Evolutionary conservation across 352 stramenopile genomes (phyloP), one percentile per base, ranked within the genome.

Genomic region (Pythium dissimile): DNA sequence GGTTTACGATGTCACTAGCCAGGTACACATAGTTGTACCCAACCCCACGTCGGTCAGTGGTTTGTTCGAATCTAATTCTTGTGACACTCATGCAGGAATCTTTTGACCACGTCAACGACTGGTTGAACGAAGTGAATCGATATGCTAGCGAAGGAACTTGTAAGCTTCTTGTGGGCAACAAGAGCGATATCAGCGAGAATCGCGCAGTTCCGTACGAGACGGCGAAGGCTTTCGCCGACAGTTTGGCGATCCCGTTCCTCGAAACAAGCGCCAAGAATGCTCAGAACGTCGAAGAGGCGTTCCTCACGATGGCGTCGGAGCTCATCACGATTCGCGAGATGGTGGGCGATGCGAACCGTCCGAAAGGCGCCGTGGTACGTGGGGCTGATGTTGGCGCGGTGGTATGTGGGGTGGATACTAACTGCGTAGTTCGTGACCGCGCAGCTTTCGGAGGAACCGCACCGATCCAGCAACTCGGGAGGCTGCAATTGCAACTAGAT

Each of bases 161-260:
- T 73, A 99, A 99, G 77, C 85, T 99, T 10, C 86, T 99, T 1
- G 96, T 99, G 7, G 97, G 97, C 49, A 99, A 99, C 83, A 99
- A 99, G 86, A 98, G 90, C 64, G 97, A 99, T 81, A 89, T 99
- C 30, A 96, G 80, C 51, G 87, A 92, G 64, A 99, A 99, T 71
- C 86, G 96, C 32, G 96, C 91, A 7, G 96, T 99, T 34, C 91
- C 88, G 34, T 98, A 96, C 38, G 96, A 99, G 69, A 90, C 96
- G 43, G 97, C 95, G 24, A 98, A 99, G 81, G 96, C 90, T 31
- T 98, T 98, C 74, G 97, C 97, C 16, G 96, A 98, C 67, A 96
- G 82, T 59, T 73, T 99, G 45, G 96, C 96, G 31, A 99, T 99
- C 76, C 90, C 97, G 59, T 99, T 99, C 72, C 80, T 99, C 27